These are phyloP conservation scores for Serpula lacrymans DNA, from an alignment of 768 basidiomycete species.

Conservation along the genomic window DNA sequence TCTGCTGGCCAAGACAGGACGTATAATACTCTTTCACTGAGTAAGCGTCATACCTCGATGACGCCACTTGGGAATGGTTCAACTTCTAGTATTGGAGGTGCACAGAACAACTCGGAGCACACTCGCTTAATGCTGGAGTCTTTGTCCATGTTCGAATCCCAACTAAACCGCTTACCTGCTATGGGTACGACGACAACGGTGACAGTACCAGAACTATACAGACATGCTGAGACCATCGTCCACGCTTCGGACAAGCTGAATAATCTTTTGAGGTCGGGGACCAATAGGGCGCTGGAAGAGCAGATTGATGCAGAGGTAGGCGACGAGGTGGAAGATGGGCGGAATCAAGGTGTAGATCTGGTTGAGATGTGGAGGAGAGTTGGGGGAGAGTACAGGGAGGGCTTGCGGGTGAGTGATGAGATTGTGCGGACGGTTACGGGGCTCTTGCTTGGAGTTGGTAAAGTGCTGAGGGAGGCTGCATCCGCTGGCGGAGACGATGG, in stretches of 20 bases:
- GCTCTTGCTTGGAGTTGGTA: slow-evolving; percentile 72
- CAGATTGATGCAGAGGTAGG: slow-evolving; percentile 77
- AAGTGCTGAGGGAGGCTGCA: slow-evolving; percentile 55
- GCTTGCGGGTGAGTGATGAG: slow-evolving; percentile 71
- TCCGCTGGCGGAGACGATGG: slow-evolving; percentile 26
- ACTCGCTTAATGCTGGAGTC: slow-evolving; percentile 68
- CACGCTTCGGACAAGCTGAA: slow-evolving; percentile 67
- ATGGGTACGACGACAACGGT: slow-evolving; percentile 36
- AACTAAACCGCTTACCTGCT: slow-evolving; percentile 53
- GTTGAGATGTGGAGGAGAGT: slow-evolving; percentile 66
- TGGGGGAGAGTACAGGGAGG: slow-evolving; percentile 70
- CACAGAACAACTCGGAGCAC: slow-evolving; percentile 48
- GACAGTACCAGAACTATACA: slow-evolving; percentile 51
- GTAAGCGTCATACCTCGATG: slow-evolving; percentile 12
- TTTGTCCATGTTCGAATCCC: slow-evolving; percentile 64
- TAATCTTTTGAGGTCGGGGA: slow-evolving; percentile 51
- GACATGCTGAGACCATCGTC: slow-evolving; percentile 62
- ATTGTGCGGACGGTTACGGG: slow-evolving; percentile 73
- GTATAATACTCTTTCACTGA: slow-evolving; percentile 8
- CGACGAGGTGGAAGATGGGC: slow-evolving; percentile 29
- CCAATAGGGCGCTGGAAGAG: slow-evolving; percentile 59
- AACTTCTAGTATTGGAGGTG: slow-evolving; percentile 7
- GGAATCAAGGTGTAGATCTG: slow-evolving; percentile 31
- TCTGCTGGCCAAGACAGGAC: slow-evolving; percentile 10
- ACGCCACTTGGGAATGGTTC: slow-evolving; percentile 17